phyloP scores from a whole-genome alignment of 176 grass and related monocot species.

The Avena atlantica region DNA sequence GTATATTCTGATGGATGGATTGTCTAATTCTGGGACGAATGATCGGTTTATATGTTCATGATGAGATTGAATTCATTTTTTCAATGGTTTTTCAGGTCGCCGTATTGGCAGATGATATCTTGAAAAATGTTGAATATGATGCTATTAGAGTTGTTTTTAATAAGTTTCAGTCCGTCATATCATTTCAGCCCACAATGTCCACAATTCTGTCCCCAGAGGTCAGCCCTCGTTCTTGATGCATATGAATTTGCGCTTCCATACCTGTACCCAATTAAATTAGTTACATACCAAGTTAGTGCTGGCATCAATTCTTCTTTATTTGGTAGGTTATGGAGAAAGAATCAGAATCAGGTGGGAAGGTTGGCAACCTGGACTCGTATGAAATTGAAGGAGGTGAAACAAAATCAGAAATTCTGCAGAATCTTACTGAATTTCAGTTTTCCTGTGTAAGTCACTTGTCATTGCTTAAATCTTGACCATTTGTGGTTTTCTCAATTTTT shows the following conservation, averaged over 20 bases:
- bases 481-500: constrained; percentile 14
- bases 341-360: constrained; percentile 80
- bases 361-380: constrained; percentile 77
- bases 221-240: neutral
- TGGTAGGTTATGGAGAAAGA: constrained; percentile 74
- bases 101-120: constrained; percentile 93
- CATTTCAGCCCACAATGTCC: constrained; percentile 78
- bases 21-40: constrained; percentile 19
- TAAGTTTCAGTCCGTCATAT: constrained; percentile 89
- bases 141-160: constrained; percentile 88
- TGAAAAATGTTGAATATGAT: constrained; percentile 95
- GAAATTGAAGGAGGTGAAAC: constrained; percentile 98
- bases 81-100: constrained; percentile 63
- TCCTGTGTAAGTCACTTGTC: constrained; percentile 76
- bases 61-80: neutral
- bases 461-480: neutral
- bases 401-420: constrained; percentile 96
- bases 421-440: constrained; percentile 93
- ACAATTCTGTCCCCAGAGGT: constrained; percentile 96
- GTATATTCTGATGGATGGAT: neutral
- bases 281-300: neutral
- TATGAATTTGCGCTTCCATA: constrained; percentile 14
- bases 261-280: neutral
- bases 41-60: neutral
- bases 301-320: constrained; percentile 12